phyloP scores from a whole-genome alignment of 164 flowering plant species.

The Tinospora cordifolia region DNA sequence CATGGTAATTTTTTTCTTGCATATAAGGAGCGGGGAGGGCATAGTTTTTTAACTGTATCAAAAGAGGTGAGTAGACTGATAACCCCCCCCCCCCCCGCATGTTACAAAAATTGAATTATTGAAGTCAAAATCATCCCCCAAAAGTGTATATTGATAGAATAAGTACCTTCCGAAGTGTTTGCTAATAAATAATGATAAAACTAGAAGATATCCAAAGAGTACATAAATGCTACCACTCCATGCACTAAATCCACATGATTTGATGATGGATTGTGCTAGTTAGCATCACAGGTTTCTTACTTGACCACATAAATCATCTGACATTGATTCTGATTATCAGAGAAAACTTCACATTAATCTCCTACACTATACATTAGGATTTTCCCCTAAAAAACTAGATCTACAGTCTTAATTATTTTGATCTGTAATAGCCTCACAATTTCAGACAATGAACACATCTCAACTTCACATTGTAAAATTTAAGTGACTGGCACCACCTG shows the following conservation, averaged over 20 bases:
- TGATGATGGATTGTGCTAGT: neutral
- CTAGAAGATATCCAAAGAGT: neutral
- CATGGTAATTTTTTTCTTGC: no score
- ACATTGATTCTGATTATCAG: neutral
- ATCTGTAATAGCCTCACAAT: neutral
- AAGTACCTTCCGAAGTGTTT: no score
- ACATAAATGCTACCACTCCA: neutral
- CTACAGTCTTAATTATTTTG: neutral
- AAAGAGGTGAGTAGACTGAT: no score
- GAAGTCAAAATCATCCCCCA: no score
- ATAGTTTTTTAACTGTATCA: no score
- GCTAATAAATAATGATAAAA: neutral
- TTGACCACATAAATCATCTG: neutral
- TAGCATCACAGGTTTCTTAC: neutral
- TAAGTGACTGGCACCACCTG: neutral
- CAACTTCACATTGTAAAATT: neutral
- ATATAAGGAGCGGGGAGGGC: no score
- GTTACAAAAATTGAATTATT: no score
- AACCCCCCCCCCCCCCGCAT: no score
- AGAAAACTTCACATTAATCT: neutral
- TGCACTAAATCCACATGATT: neutral
- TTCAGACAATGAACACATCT: neutral
- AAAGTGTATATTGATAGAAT: no score
- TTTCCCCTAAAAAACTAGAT: neutral
- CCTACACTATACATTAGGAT: neutral